Conservation (phyloP, 2,329 filamentous ascomycete genomes). For the Ophiobolus disseminans region DNA sequence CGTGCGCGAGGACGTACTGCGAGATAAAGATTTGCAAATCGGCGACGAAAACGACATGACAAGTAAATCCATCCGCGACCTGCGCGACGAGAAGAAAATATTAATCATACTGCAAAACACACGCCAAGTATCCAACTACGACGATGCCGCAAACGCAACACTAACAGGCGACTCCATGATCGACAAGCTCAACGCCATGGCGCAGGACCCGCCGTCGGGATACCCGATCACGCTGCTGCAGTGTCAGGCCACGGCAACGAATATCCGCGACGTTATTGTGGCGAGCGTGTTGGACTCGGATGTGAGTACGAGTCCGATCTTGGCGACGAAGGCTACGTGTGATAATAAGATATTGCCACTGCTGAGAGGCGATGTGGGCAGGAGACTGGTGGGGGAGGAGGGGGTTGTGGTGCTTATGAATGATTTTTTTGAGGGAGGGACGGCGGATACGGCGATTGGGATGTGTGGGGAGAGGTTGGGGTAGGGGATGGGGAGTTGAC, state of each 20-base stretch:
- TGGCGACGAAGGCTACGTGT: conserved; percentile 59
- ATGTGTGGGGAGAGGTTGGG: conserved; percentile 50
- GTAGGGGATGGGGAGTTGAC: too few species aligned
- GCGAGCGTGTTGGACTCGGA: conserved; percentile 56
- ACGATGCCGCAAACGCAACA: conserved; percentile 43
- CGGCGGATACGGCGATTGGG: conserved; percentile 55
- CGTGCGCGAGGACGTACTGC: conserved; percentile 46
- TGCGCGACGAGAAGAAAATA: conserved; percentile 33
- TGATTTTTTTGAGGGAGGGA: conserved; percentile 61
- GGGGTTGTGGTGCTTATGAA: conserved; percentile 57
- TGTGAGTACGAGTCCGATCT: conserved; percentile 53
- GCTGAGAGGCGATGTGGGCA: conserved; percentile 52
- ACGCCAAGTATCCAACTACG: conserved; percentile 41
- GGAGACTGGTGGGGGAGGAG: conserved; percentile 48
- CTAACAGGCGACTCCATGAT: conserved; percentile 41
- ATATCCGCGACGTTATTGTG: conserved; percentile 56
- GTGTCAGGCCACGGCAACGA: conserved; percentile 61
- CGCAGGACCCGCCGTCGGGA: conserved; percentile 21
- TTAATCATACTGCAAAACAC: conserved; percentile 36
- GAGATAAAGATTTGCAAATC: conserved; percentile 22
- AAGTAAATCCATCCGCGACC: conserved; percentile 28
- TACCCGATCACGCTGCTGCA: conserved; percentile 47
- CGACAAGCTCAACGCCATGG: conserved; percentile 29
- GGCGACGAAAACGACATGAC: conserved; percentile 40
- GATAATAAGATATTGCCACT: conserved; percentile 59